phyloP scores from a whole-genome alignment of 2,329 filamentous ascomycete genomes.

The Apiospora kogelbergensis region DNA sequence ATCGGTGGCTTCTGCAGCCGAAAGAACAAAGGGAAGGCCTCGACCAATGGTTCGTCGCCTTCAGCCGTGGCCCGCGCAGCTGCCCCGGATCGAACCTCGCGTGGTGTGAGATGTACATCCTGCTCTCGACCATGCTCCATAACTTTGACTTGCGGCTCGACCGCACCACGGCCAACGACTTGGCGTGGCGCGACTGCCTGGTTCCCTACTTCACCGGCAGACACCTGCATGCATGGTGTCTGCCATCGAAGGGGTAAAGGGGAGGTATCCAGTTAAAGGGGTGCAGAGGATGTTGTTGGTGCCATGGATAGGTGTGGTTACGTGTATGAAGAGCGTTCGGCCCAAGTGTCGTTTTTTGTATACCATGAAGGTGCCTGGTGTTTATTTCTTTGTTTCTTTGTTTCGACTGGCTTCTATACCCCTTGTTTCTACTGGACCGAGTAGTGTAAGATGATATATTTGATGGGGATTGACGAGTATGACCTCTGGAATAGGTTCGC shows the following conservation, averaged over 20 bases:
- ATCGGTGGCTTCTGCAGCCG: constrained; percentile 4
- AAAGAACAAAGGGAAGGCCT: not conserved
- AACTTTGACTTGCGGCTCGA: constrained; percentile 7
- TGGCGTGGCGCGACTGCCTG: constrained; percentile 11
- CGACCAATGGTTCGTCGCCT: constrained; percentile 10
- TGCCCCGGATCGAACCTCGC: constrained; percentile 11
- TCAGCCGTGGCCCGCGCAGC: constrained; percentile 12
- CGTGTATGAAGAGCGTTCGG: not conserved
- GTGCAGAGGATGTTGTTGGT: too few species aligned
- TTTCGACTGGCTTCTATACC: not conserved
- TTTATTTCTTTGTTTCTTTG: not conserved
- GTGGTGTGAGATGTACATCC: constrained; percentile 11
- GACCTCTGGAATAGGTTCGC: not conserved
- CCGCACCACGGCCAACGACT: not conserved
- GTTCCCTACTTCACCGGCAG: constrained; percentile 1
- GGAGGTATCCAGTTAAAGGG: too few species aligned
- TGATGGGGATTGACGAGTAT: not conserved
- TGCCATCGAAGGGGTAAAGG: not conserved
- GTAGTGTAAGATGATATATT: not conserved
- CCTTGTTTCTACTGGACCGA: not conserved
- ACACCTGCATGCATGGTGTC: constrained; percentile 6
- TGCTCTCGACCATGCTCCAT: constrained; percentile 6
- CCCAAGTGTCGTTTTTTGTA: not conserved
- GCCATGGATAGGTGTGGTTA: too few species aligned
- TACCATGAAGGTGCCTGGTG: not conserved